These are phyloP conservation scores for Dimocarpus longan DNA, from an alignment of 345 rosid species.

Conservation along the genomic window DNA sequence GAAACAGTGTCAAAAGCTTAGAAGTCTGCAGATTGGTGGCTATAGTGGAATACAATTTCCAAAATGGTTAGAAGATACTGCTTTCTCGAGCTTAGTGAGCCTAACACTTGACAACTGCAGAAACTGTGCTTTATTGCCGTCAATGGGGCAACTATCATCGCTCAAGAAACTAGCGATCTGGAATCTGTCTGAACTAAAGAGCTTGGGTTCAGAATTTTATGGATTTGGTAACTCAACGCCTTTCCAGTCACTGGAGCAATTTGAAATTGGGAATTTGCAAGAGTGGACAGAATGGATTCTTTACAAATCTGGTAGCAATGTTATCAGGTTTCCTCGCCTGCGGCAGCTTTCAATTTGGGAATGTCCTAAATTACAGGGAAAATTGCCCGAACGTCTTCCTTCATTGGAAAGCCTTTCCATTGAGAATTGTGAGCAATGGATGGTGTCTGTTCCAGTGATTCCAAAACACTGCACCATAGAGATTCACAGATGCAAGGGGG, in stretches of 20 bases:
- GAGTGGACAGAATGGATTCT: neutral
- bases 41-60: constrained; percentile 45
- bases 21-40: constrained; percentile 29
- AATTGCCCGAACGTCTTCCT: neutral
- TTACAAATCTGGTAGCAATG: neutral
- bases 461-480: neutral
- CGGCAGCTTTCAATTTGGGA: neutral
- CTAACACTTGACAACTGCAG: constrained; percentile 35
- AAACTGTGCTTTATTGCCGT: constrained; percentile 39
- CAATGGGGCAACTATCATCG: constrained; percentile 40
- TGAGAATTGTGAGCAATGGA: neutral
- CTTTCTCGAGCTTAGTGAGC: constrained; percentile 23
- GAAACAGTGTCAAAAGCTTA: constrained; percentile 40
- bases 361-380: neutral
- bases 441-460: constrained; percentile 19
- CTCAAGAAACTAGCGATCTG: constrained; percentile 30
- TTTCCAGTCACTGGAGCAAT: neutral
- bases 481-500: constrained; percentile 17
- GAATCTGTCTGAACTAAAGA: neutral
- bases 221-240: neutral
- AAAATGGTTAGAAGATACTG: constrained; percentile 35
- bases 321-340: neutral
- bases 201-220: neutral
- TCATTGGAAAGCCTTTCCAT: constrained; percentile 8
- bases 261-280: neutral